Evolutionary conservation across 108 stramenopile species (phyloP).

Genomic region (Cyclotella atomus): DNA sequence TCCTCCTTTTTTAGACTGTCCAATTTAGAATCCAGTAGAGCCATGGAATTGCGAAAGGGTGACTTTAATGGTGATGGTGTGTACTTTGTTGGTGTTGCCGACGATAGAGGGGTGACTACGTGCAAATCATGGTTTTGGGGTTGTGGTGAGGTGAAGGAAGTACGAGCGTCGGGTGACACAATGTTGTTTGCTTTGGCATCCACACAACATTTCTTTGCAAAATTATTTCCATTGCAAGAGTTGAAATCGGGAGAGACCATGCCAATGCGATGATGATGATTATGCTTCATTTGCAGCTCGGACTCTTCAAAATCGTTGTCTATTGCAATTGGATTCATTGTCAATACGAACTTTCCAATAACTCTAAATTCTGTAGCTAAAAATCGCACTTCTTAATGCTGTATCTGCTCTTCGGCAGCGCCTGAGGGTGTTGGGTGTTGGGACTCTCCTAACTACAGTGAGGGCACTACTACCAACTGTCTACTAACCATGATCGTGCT

Average conservation of each 20-base stretch:
- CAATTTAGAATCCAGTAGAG: slow-evolving; percentile 1
- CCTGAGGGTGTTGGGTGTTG: too few relatives aligned
- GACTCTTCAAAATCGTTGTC: neutral
- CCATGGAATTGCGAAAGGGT: slow-evolving; percentile 8
- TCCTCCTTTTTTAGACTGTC: slow-evolving; percentile 10
- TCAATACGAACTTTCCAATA: too few relatives aligned
- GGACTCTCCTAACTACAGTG: too few relatives aligned
- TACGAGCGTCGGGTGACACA: too few relatives aligned
- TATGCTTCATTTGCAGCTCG: neutral
- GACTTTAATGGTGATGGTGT: neutral
- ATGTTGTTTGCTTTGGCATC: neutral
- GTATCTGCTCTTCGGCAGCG: too few relatives aligned
- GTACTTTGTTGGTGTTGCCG: neutral
- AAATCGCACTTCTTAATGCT: too few relatives aligned
- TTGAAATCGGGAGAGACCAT: neutral
- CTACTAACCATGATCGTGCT: too few relatives aligned
- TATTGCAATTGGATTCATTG: neutral
- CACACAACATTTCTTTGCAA: neutral
- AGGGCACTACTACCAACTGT: too few relatives aligned
- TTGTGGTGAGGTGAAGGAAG: too few relatives aligned
- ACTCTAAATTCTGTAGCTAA: too few relatives aligned
- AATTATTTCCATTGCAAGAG: neutral
- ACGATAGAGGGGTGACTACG: neutral
- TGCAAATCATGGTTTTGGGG: too few relatives aligned
- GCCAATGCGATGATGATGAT: neutral